These are phyloP conservation scores for Mycena galopus DNA, from an alignment of 768 basidiomycete species.

Conservation along the genomic window DNA sequence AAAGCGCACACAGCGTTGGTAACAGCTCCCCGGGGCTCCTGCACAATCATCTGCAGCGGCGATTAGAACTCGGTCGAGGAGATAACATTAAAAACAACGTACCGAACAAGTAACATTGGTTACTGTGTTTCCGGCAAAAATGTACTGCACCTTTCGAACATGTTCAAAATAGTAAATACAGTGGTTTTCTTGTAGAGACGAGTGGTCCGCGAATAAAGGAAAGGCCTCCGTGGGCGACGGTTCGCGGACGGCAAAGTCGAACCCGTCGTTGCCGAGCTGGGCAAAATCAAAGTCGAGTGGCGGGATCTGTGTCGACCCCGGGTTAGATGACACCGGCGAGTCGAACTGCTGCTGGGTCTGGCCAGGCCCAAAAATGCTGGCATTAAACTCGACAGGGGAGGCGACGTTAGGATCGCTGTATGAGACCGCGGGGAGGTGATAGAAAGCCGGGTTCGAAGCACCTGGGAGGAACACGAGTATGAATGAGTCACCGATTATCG, in stretches of 20 bases:
- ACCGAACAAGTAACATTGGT: slow-evolving; percentile 77
- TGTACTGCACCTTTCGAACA: slow-evolving; percentile 75
- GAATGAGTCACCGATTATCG: slow-evolving; percentile 36
- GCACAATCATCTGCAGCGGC: slow-evolving; percentile 62
- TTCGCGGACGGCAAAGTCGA: slow-evolving; percentile 48
- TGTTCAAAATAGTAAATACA: slow-evolving; percentile 83
- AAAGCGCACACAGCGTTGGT: slow-evolving; percentile 84
- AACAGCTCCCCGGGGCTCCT: slow-evolving; percentile 78
- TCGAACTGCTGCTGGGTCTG: slow-evolving; percentile 24
- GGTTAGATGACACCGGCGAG: slow-evolving; percentile 39
- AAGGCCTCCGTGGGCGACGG: slow-evolving; percentile 42
- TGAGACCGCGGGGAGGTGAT: slow-evolving; percentile 50
- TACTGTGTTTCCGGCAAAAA: slow-evolving; percentile 72
- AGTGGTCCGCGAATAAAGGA: slow-evolving; percentile 52
- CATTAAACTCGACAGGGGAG: slow-evolving; percentile 40
- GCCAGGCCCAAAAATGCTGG: slow-evolving; percentile 14
- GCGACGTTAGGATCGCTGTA: slow-evolving; percentile 50
- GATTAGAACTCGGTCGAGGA: slow-evolving; percentile 8
- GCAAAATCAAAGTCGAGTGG: slow-evolving; percentile 49
- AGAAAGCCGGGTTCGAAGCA: slow-evolving; percentile 54
- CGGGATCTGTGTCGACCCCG: slow-evolving; percentile 39
- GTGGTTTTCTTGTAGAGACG: slow-evolving; percentile 64
- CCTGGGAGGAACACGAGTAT: slow-evolving; percentile 44
- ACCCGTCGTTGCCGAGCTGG: slow-evolving; percentile 48
- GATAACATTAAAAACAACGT: slow-evolving; percentile 45